These are phyloP conservation scores for Talaromyces rugulosus DNA, from an alignment of 2,329 filamentous ascomycete genomes.

Conservation along the genomic window DNA sequence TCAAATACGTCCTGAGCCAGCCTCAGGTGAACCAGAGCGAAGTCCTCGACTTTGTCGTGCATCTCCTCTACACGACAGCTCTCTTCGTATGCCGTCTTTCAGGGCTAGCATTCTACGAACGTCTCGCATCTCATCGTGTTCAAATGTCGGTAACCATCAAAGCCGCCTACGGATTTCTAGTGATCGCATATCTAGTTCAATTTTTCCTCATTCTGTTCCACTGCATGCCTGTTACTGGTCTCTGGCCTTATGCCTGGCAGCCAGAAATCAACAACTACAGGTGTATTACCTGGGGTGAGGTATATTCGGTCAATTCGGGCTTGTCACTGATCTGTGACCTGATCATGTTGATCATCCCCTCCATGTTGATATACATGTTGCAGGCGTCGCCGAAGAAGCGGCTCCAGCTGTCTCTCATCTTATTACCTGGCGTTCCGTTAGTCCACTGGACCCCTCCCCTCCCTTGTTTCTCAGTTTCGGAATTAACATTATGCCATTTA, in stretches of 20 bases:
- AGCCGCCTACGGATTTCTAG: not conserved
- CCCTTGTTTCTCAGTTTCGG: not conserved
- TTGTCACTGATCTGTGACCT: slow-evolving; percentile 49
- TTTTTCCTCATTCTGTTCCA: slow-evolving; percentile 51
- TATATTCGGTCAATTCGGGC: slow-evolving; percentile 49
- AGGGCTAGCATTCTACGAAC: slow-evolving; percentile 50
- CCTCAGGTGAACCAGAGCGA: slow-evolving; percentile 34
- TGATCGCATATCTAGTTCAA: slow-evolving; percentile 43
- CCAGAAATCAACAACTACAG: slow-evolving; percentile 34
- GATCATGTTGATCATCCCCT: slow-evolving; percentile 48
- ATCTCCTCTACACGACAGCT: slow-evolving; percentile 50
- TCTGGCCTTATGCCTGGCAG: slow-evolving; percentile 52
- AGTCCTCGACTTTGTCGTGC: slow-evolving; percentile 49
- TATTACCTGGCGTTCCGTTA: slow-evolving; percentile 48
- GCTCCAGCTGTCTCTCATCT: slow-evolving; percentile 45
- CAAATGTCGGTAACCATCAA: slow-evolving; percentile 3
- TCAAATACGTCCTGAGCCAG: slow-evolving; percentile 6
- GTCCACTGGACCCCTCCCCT: slow-evolving; percentile 11
- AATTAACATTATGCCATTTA: slow-evolving; percentile 2
- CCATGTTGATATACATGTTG: slow-evolving; percentile 44
- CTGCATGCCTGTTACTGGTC: slow-evolving; percentile 47
- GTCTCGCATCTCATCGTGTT: slow-evolving; percentile 34
- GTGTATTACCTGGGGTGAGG: slow-evolving; percentile 49
- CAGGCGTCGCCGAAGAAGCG: slow-evolving; percentile 43
- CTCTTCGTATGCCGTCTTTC: slow-evolving; percentile 50